phyloP scores from a whole-genome alignment of 2,329 filamentous ascomycete genomes.

The Coniochaeta ligniaria region DNA sequence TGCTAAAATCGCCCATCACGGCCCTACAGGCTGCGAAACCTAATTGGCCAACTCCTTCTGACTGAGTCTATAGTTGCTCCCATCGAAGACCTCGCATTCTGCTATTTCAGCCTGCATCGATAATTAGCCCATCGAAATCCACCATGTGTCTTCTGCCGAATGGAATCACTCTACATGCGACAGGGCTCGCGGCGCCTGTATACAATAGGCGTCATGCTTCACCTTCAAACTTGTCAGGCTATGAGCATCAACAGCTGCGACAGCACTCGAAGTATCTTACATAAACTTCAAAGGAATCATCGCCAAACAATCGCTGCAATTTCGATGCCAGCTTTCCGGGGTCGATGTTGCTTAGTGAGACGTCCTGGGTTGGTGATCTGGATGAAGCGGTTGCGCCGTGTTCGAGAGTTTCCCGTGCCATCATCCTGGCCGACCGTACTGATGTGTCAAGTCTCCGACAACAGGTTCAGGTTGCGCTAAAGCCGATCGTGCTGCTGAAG shows the following conservation, averaged over 20 bases:
- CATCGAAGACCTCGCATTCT: background rate
- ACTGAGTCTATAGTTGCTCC: background rate
- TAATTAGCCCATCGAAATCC: background rate
- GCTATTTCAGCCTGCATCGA: background rate
- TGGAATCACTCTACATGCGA: background rate
- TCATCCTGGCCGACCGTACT: too few species aligned
- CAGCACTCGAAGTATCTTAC: background rate
- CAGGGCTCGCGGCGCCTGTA: background rate
- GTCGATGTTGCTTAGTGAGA: background rate
- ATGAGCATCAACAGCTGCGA: background rate
- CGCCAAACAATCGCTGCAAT: background rate
- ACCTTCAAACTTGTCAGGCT: background rate
- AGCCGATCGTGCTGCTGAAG: too few species aligned
- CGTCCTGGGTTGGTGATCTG: background rate
- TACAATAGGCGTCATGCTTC: background rate
- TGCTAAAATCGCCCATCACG: background rate
- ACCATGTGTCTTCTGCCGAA: background rate
- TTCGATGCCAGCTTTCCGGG: background rate
- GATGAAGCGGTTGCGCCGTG: too few species aligned
- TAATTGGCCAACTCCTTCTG: background rate
- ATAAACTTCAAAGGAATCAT: background rate
- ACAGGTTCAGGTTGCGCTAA: too few species aligned
- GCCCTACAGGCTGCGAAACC: background rate
- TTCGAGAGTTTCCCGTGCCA: too few species aligned
- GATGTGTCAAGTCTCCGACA: too few species aligned